Conservation (phyloP, 2,329 filamentous ascomycete species). For the Clarireedia monteithiana region DNA sequence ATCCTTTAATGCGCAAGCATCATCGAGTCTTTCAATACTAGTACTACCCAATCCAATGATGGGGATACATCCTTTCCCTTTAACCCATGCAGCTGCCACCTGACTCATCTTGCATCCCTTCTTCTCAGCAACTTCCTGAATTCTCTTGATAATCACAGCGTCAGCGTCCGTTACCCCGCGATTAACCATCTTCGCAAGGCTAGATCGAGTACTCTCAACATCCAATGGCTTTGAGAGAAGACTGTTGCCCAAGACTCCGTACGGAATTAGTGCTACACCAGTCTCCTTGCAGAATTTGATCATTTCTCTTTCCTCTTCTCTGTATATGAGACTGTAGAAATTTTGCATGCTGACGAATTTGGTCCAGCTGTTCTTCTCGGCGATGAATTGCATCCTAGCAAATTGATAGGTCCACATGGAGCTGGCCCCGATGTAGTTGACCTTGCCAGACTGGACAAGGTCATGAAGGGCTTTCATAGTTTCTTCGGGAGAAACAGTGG, state of each 20-base stretch:
- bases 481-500: conserved; percentile 41
- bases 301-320: conserved; percentile 45
- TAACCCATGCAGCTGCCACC: background rate
- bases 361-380: conserved; percentile 43
- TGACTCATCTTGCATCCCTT: background rate
- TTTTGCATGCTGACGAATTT: conserved; percentile 50
- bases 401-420: conserved; percentile 41
- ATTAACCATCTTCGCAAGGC: background rate
- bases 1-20: conserved; percentile 35
- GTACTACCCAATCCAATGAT: conserved; percentile 39
- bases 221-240: conserved; percentile 9
- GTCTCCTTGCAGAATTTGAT: conserved; percentile 34
- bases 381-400: conserved; percentile 39
- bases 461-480: conserved; percentile 53
- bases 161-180: background rate
- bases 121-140: background rate
- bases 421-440: conserved; percentile 43
- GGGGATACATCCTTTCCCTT: background rate
- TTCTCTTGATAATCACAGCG: background rate
- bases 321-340: conserved; percentile 43
- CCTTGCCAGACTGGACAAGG: conserved; percentile 47
- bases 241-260: conserved; percentile 14
- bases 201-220: background rate
- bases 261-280: conserved; percentile 33
- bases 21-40: conserved; percentile 42